A percentile compares a stretch with the other conserved stretches of the same genome.
phyloP scores from a whole-genome alignment of 2,329 filamentous ascomycete genomes.

The Paecilomyces sp. region DNA sequence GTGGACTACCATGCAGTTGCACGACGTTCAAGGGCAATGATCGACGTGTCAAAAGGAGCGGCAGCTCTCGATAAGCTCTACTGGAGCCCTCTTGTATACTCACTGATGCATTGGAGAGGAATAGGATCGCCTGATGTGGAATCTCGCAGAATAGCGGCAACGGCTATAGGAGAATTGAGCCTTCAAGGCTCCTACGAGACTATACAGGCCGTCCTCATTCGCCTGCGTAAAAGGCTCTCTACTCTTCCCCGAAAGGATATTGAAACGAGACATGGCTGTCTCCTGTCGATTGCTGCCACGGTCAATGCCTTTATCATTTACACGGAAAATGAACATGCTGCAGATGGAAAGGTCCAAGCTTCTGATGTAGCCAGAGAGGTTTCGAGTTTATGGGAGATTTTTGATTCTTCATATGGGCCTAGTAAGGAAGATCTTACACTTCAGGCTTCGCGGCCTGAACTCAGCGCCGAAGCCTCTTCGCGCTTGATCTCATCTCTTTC shows the following conservation, averaged over 20 bases:
- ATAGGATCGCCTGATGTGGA: constrained; percentile 70
- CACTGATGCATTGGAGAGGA: constrained; percentile 77
- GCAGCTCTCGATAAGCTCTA: constrained; percentile 58
- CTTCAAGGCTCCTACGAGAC: constrained; percentile 23
- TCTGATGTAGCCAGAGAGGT: constrained; percentile 20
- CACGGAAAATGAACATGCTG: constrained; percentile 9
- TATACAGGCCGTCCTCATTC: constrained; percentile 23
- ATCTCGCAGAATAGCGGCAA: constrained; percentile 65
- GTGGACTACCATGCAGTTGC: constrained; percentile 94
- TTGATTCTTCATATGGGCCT: constrained; percentile 23
- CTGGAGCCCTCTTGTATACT: constrained; percentile 62
- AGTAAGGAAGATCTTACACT: constrained; percentile 33
- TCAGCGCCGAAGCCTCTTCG: constrained; percentile 36
- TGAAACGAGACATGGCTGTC: constrained; percentile 37
- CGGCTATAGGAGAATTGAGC: constrained; percentile 54
- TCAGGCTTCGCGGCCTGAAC: constrained; percentile 31
- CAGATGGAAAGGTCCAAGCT: constrained; percentile 14
- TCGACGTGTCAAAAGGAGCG: constrained; percentile 64
- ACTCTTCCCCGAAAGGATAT: constrained; percentile 33
- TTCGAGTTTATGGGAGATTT: constrained; percentile 31
- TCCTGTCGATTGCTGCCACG: constrained; percentile 33
- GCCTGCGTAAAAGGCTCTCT: constrained; percentile 24
- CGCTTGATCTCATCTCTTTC: constrained; percentile 32
- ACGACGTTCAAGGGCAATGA: constrained; percentile 72
- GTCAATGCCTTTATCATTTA: constrained; percentile 25